phyloP scores from a whole-genome alignment of 2,329 filamentous ascomycete species.

The Proliferodiscus dingleyae region DNA sequence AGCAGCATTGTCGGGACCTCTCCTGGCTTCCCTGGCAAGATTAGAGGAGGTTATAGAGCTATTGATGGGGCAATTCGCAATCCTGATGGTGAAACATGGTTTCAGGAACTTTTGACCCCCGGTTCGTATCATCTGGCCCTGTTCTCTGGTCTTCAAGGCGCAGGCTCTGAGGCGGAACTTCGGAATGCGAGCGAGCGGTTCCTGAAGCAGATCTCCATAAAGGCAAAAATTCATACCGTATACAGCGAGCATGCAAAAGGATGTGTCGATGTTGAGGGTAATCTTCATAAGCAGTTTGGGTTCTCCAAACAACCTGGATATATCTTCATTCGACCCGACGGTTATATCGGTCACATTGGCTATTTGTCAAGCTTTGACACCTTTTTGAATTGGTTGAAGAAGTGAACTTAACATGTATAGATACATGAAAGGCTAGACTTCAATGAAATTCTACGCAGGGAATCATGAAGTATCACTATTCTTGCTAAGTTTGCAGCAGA shows the following conservation, averaged over 20 bases:
- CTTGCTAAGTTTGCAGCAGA: too few relatives aligned
- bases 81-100: slow-evolving; percentile 11
- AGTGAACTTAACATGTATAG: too few relatives aligned
- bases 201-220: background rate
- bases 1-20: slow-evolving; percentile 35
- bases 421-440: too few relatives aligned
- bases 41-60: slow-evolving; percentile 44
- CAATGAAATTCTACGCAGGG: too few relatives aligned
- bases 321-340: slow-evolving; percentile 22
- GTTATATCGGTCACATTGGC: slow-evolving; percentile 23
- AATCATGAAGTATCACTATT: too few relatives aligned
- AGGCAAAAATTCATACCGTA: slow-evolving; percentile 9
- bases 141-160: slow-evolving; percentile 33
- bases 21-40: slow-evolving; percentile 28
- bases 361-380: slow-evolving; percentile 10
- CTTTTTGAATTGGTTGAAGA: too few relatives aligned
- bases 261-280: slow-evolving; percentile 19
- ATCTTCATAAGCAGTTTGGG: slow-evolving; percentile 20
- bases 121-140: slow-evolving; percentile 32
- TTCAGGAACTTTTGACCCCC: slow-evolving; percentile 26
- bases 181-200: slow-evolving; percentile 11
- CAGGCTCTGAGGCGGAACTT: slow-evolving; percentile 11
- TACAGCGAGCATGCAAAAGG: background rate
- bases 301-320: slow-evolving; percentile 18
- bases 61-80: slow-evolving; percentile 32